Evolutionary conservation across 1,284 basidiomycete genomes (phyloP).

Genomic region (Sanghuangporus baumii): DNA sequence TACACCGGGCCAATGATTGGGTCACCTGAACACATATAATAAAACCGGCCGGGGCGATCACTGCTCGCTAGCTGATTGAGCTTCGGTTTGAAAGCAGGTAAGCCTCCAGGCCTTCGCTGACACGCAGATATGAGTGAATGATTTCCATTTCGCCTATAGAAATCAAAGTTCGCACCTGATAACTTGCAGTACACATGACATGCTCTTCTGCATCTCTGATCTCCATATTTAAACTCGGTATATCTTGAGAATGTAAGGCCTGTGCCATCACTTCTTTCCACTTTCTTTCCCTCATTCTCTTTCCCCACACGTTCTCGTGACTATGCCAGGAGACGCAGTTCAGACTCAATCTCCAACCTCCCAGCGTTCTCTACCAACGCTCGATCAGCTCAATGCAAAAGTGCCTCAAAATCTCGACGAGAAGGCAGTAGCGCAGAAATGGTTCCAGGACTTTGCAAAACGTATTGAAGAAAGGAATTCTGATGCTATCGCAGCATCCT

Average conservation of each 20-base stretch:
- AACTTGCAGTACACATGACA: not conserved
- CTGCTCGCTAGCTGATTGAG: too few species aligned
- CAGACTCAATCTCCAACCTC: not conserved
- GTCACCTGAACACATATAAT: too few species aligned
- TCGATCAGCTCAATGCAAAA: constrained; percentile 36
- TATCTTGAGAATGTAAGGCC: not conserved
- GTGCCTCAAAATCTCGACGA: constrained; percentile 33
- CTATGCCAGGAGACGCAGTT: constrained; percentile 3
- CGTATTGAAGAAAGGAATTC: constrained; percentile 32
- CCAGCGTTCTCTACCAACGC: constrained; percentile 34
- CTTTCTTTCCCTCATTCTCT: not conserved
- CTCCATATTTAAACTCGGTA: not conserved
- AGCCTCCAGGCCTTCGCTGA: not conserved
- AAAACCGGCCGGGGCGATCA: too few species aligned
- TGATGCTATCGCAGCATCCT: constrained; percentile 32
- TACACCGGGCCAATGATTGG: too few species aligned
- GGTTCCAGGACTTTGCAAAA: constrained; percentile 40
- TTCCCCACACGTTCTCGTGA: not conserved
- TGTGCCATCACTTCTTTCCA: too few species aligned
- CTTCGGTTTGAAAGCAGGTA: too few species aligned
- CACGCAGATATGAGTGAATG: too few species aligned
- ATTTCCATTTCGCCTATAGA: too few species aligned
- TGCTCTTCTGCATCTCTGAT: not conserved
- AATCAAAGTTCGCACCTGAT: not conserved
- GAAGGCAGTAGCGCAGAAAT: constrained; percentile 34